These are phyloP conservation scores for Tephrocybe sp. DNA, from an alignment of 768 basidiomycete genomes.

Conservation along the genomic window DNA sequence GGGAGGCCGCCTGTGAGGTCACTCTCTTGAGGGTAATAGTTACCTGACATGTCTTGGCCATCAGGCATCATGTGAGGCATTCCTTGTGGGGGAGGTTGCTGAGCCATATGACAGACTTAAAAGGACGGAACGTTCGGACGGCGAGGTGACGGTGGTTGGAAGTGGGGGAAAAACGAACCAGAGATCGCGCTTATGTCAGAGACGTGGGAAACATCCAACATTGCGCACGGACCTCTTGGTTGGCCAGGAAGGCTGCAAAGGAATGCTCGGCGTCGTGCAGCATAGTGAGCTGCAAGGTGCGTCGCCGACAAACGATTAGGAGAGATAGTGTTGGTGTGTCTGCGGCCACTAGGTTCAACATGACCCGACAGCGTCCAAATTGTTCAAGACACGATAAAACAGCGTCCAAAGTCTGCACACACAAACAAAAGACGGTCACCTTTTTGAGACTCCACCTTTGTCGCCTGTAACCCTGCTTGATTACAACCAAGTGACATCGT, in stretches of 20 bases:
- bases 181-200: constrained; percentile 50
- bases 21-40: constrained; percentile 72
- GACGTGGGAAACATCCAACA: constrained; percentile 53
- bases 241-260: constrained; percentile 15
- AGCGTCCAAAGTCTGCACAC: constrained; percentile 50
- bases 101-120: constrained; percentile 38
- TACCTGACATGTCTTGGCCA: constrained; percentile 51
- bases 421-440: constrained; percentile 37
- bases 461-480: not conserved
- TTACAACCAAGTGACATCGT: not conserved
- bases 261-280: constrained; percentile 17
- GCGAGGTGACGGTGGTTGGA: constrained; percentile 44
- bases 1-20: constrained; percentile 83
- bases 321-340: constrained; percentile 46
- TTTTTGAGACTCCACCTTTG: not conserved
- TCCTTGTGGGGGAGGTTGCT: constrained; percentile 49
- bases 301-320: constrained; percentile 25
- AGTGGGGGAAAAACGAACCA: constrained; percentile 40
- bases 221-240: constrained; percentile 56
- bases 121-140: constrained; percentile 30
- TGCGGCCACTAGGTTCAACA: constrained; percentile 55
- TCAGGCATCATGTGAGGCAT: constrained; percentile 68
- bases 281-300: constrained; percentile 11
- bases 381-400: constrained; percentile 74
- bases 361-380: constrained; percentile 69